Evolutionary conservation across 495 filamentous ascomycete genomes (phyloP).

Genomic region (Pyronema domesticum): DNA sequence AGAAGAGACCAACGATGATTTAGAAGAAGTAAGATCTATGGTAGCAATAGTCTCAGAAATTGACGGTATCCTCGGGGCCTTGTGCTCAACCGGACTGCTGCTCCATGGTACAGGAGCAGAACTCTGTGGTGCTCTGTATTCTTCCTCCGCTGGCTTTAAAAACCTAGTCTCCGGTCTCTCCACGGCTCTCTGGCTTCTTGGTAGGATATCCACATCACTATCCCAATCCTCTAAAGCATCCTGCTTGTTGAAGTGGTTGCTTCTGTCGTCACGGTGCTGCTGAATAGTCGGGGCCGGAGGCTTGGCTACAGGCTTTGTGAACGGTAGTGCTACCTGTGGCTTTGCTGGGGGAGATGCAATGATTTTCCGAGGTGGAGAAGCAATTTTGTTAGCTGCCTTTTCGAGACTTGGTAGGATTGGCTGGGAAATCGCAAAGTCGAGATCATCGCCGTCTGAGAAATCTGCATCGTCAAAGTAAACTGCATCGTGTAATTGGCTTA

Average conservation of each 20-base stretch:
- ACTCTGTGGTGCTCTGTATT: too few relatives aligned
- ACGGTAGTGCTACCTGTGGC: background rate
- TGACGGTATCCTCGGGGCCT: too few relatives aligned
- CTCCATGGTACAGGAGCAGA: too few relatives aligned
- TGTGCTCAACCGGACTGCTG: too few relatives aligned
- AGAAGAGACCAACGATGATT: too few relatives aligned
- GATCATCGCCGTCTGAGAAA: slow-evolving; percentile 49
- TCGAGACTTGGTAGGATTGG: slow-evolving; percentile 19
- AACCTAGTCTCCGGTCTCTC: slow-evolving; percentile 19
- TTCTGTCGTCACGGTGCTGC: background rate
- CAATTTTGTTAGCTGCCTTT: slow-evolving; percentile 2
- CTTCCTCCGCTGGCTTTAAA: too few relatives aligned
- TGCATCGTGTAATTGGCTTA: slow-evolving; percentile 14
- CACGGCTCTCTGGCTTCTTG: slow-evolving; percentile 35
- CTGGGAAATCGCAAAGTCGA: slow-evolving; percentile 41
- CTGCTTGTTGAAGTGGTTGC: too few relatives aligned
- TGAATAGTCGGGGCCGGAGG: slow-evolving; percentile 14
- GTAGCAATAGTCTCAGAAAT: too few relatives aligned
- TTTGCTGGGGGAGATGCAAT: background rate
- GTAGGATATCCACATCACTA: slow-evolving; percentile 16
- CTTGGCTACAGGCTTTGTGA: background rate
- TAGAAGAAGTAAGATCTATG: too few relatives aligned
- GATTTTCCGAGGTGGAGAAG: background rate
- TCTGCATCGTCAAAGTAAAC: slow-evolving; percentile 45
- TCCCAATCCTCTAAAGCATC: too few relatives aligned